phyloP scores from a whole-genome alignment of 768 basidiomycete genomes.

The Favolaschia claudopus region DNA sequence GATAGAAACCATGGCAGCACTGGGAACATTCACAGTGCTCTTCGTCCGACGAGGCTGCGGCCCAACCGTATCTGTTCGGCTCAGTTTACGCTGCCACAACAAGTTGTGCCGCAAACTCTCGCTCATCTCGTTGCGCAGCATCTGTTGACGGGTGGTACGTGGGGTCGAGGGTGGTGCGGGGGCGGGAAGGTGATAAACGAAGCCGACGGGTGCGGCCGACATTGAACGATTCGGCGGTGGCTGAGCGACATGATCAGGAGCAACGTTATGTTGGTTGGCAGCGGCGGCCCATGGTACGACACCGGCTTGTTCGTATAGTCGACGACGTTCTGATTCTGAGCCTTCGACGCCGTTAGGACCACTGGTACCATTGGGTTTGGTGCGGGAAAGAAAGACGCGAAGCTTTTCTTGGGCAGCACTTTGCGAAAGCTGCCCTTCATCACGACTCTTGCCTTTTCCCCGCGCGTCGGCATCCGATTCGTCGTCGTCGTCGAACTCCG shows the following conservation, averaged over 20 bases:
- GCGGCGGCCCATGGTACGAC: slow-evolving; percentile 12
- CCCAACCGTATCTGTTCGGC: slow-evolving; percentile 56
- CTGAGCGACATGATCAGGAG: slow-evolving; percentile 1
- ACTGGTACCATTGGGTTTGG: slow-evolving; percentile 10
- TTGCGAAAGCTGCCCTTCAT: slow-evolving; percentile 58
- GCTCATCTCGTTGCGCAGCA: slow-evolving; percentile 86
- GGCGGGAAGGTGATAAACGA: slow-evolving; percentile 78
- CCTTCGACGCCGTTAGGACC: not conserved
- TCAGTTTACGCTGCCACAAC: slow-evolving; percentile 80
- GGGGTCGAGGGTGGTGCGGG: slow-evolving; percentile 77
- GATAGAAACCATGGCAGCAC: too few relatives aligned
- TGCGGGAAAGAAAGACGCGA: slow-evolving; percentile 48
- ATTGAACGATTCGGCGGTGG: slow-evolving; percentile 36
- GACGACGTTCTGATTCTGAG: slow-evolving; percentile 14
- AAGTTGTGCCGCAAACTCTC: slow-evolving; percentile 84
- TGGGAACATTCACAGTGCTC: slow-evolving; percentile 23
- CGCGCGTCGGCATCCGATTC: slow-evolving; percentile 38
- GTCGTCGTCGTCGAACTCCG: slow-evolving; percentile 67
- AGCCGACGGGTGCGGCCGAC: slow-evolving; percentile 65
- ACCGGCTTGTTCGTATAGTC: slow-evolving; percentile 18
- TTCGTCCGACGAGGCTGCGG: slow-evolving; percentile 25
- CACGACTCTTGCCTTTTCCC: slow-evolving; percentile 22
- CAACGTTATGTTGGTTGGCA: slow-evolving; percentile 1
- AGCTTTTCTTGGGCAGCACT: slow-evolving; percentile 76
- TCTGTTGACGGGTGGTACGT: slow-evolving; percentile 82